Evolutionary conservation across 2,329 filamentous ascomycete species (phyloP).

Genomic region (Aspergillus calidoustus): DNA sequence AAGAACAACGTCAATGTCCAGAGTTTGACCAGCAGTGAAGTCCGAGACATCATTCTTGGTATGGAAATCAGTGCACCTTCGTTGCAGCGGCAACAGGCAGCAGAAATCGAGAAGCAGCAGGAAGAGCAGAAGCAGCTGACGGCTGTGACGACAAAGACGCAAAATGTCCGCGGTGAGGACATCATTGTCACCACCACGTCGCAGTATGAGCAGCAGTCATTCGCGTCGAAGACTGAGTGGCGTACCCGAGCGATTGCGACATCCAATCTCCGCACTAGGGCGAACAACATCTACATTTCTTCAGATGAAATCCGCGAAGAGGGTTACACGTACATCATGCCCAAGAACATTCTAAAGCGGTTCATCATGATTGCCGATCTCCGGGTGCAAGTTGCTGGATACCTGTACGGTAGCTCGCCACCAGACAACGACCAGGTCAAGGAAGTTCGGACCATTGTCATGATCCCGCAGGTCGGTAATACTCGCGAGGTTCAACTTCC

Average conservation of each 20-base stretch:
- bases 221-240: slow-evolving; percentile 99
- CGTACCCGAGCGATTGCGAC: slow-evolving; percentile 95
- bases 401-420: slow-evolving; percentile 90
- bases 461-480: slow-evolving; percentile 95
- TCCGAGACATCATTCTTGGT: slow-evolving; percentile 96
- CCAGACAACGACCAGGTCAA: slow-evolving; percentile 96
- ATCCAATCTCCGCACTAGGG: slow-evolving; percentile 87
- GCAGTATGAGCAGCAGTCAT: slow-evolving; percentile 95
- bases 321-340: slow-evolving; percentile 96
- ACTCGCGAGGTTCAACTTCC: slow-evolving; percentile 90
- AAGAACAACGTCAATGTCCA: slow-evolving; percentile 99
- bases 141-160: slow-evolving; percentile 96
- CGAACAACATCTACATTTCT: slow-evolving; percentile 99
- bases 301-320: slow-evolving; percentile 91
- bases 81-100: slow-evolving; percentile 96
- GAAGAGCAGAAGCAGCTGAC: slow-evolving; percentile 96
- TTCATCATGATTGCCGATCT: slow-evolving; percentile 98
- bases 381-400: slow-evolving; percentile 93
- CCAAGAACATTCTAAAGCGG: slow-evolving; percentile 96
- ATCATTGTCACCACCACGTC: slow-evolving; percentile 98
- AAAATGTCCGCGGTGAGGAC: slow-evolving; percentile 95
- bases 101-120: slow-evolving; percentile 98
- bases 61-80: slow-evolving; percentile 99
- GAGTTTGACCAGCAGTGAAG: slow-evolving; percentile 93
- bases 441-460: slow-evolving; percentile 94